Base-by-base conservation (phyloP, 148 eudicot genomes). In the Vaccinium macrocarpon region DNA sequence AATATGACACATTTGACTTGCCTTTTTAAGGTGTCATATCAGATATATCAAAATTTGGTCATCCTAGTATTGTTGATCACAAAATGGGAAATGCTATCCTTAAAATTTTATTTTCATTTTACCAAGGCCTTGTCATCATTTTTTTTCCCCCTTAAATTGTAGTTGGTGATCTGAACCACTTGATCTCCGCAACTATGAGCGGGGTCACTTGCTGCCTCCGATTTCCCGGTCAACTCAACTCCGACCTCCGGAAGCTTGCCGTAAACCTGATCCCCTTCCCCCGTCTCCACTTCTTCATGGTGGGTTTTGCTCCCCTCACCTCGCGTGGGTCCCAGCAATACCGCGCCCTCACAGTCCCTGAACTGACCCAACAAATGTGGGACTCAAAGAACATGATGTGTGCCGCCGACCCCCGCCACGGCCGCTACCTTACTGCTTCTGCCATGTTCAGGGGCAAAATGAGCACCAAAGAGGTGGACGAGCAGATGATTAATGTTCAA, bases 341-440 rank as follows among this genome's bases (percentile, higher is more conserved):
- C 86, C 95, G 93, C 56, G 90, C 95, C 51, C 94, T 93, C 12
- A 90, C 94, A 0, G 96, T 93, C 81, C 96, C 96, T 21, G 96
- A 93, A 78, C 92, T 93, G 46, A 93, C 96, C 79, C 94, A 92
- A 25, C 96, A 93, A 80, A 93, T 93, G 96, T 93, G 96, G 96
- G 96, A 93, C 57, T 76, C 96, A 83, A 93, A 92, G 89, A 93
- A 93, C 88, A 93, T 93, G 96, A 93, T 93, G 96, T 93, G 96
- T 48, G 96, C 96, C 19, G 96, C 96, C 19, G 96, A 93, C 87
- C 96, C 96, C 61, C 82, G 96, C 11, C 96, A 93, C 8, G 96
- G 96, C 0, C 91, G 96, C 25, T 93, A 93, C 87, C 94, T 93
- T 74, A 93, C 95, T 32, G 95, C 95, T 84, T 93, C 95, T 15